These are phyloP conservation scores for Claviceps lovelessii DNA, from an alignment of 2,329 filamentous ascomycete species.

Conservation along the genomic window DNA sequence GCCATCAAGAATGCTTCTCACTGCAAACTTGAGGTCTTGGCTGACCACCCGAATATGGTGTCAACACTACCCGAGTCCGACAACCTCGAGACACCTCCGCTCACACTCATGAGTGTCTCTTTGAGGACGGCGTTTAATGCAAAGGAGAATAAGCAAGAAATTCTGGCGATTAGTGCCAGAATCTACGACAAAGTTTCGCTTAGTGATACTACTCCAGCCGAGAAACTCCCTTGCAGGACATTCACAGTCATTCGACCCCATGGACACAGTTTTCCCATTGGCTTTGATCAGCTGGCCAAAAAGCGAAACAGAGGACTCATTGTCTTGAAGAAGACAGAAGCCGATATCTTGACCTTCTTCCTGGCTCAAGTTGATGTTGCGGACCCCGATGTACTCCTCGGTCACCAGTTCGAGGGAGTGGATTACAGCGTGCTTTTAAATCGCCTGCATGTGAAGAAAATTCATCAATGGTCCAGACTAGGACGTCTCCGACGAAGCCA, in stretches of 20 bases:
- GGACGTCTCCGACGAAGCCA: constrained; percentile 68
- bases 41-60: constrained; percentile 64
- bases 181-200: constrained; percentile 85
- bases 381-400: constrained; percentile 87
- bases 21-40: constrained; percentile 86
- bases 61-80: constrained; percentile 62
- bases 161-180: constrained; percentile 77
- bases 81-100: constrained; percentile 64
- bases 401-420: constrained; percentile 92
- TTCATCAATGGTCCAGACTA: constrained; percentile 85
- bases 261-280: constrained; percentile 61
- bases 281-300: constrained; percentile 66
- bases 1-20: constrained; percentile 85
- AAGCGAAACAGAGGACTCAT: constrained; percentile 62
- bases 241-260: constrained; percentile 85
- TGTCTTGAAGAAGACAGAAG: constrained; percentile 70
- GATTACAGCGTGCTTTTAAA: constrained; percentile 86
- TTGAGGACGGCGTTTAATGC: constrained; percentile 78
- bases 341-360: constrained; percentile 75
- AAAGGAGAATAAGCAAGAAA: constrained; percentile 92
- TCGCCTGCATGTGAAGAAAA: constrained; percentile 78
- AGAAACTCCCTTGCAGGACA: constrained; percentile 75
- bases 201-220: constrained; percentile 73
- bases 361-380: constrained; percentile 74
- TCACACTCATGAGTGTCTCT: constrained; percentile 92